Conservation (phyloP, 2,329 filamentous ascomycete genomes). For the Botrytis squamosa region DNA sequence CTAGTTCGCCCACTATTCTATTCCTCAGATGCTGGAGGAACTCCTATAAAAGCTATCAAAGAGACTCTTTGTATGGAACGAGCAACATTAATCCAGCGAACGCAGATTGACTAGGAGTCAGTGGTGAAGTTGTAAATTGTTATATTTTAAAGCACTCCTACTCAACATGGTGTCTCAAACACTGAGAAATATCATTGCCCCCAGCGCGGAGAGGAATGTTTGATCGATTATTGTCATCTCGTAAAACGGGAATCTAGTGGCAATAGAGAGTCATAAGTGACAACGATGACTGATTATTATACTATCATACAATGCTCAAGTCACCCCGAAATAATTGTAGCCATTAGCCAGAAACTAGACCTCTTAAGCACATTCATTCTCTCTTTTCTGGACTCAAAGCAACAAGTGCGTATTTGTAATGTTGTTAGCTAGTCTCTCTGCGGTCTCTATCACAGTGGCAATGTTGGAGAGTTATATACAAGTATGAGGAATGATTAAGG, state of each 20-base stretch:
- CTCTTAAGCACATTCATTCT: background rate
- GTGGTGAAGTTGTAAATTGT: accelerated
- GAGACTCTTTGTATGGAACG: accelerated
- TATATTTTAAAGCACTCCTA: accelerated
- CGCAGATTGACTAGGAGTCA: background rate
- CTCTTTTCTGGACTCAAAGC: background rate
- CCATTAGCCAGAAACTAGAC: background rate
- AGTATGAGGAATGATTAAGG: no score
- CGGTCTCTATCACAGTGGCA: background rate
- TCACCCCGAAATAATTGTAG: background rate
- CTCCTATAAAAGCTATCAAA: background rate
- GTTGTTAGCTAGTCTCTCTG: background rate
- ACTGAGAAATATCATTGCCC: accelerated
- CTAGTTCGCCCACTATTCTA: background rate
- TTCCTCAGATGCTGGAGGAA: background rate
- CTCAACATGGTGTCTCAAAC: accelerated
- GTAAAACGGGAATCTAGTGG: accelerated
- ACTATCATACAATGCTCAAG: background rate
- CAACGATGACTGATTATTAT: background rate
- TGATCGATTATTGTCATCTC: accelerated
- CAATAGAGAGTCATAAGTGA: no score
- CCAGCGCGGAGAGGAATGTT: background rate
- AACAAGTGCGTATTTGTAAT: no score
- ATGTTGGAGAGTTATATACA: no score
- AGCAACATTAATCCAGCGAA: background rate